A percentile compares a stretch with the other conserved stretches of the same genome.
Conservation (phyloP, 2,329 filamentous ascomycete species). For the Calonectria pseudoturangicola region DNA sequence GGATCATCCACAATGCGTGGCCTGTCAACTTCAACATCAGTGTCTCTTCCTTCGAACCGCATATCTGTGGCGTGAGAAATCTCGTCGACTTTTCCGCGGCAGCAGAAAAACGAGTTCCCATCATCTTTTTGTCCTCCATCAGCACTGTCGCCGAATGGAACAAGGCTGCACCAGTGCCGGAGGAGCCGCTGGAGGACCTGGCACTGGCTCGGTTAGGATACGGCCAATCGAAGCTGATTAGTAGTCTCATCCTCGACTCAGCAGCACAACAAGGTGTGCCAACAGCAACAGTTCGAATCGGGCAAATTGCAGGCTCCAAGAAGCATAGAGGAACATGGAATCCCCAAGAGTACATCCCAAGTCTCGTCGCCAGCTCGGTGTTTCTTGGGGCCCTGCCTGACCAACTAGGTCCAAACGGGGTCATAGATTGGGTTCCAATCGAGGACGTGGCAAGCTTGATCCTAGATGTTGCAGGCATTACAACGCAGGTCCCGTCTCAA, state of each 20-base stretch:
- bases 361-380: background rate
- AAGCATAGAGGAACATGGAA: background rate
- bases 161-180: background rate
- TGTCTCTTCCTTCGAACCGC: background rate
- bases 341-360: constrained; percentile 1
- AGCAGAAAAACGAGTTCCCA: background rate
- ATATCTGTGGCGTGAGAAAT: background rate
- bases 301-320: constrained; percentile 3
- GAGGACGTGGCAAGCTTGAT: background rate
- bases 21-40: constrained; percentile 19
- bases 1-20: constrained; percentile 8
- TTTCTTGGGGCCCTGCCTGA: background rate
- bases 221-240: constrained; percentile 6
- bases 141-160: background rate
- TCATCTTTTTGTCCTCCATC: background rate
- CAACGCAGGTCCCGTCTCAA: background rate
- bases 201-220: background rate
- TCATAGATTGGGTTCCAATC: background rate
- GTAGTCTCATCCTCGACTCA: background rate
- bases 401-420: background rate
- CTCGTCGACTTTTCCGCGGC: background rate
- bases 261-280: background rate
- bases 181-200: background rate
- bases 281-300: background rate
- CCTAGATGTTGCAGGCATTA: background rate